phyloP scores from a whole-genome alignment of 2,329 filamentous ascomycete species.

The Dactylellina cionopaga region DNA sequence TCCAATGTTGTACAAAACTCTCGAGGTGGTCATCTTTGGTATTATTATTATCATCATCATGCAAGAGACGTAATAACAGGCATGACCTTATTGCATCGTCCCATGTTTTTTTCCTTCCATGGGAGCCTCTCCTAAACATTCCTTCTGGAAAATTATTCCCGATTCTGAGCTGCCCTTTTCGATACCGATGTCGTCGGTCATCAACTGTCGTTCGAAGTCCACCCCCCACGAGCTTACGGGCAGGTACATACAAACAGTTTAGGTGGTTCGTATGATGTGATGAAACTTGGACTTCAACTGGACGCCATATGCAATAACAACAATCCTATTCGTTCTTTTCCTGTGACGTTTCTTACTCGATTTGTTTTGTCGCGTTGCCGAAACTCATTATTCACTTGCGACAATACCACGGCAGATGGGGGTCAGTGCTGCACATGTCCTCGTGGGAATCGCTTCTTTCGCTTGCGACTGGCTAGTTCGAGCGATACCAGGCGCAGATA shows the following conservation, averaged over 20 bases:
- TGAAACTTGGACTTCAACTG: neutral
- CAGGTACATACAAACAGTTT: too few species aligned
- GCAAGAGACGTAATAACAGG: conserved; percentile 50
- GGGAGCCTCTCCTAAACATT: conserved; percentile 23
- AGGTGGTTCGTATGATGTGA: too few species aligned
- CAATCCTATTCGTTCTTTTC: conserved; percentile 25
- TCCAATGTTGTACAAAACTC: neutral
- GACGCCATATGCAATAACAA: conserved; percentile 17
- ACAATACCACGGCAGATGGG: conserved; percentile 3
- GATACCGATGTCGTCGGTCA: conserved; percentile 8
- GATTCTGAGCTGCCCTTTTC: conserved; percentile 40
- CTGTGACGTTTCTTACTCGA: conserved; percentile 40
- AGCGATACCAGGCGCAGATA: conserved; percentile 30
- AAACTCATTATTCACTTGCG: conserved; percentile 41
- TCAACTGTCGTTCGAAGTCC: conserved; percentile 1
- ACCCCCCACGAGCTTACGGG: conserved; percentile 24
- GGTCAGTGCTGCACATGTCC: conserved; percentile 39
- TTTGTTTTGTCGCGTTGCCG: conserved; percentile 51
- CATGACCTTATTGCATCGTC: conserved; percentile 43
- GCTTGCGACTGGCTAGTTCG: conserved; percentile 51
- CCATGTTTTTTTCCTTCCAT: conserved; percentile 5
- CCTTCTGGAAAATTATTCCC: conserved; percentile 42
- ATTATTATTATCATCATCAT: conserved; percentile 46
- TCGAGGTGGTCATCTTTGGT: too few species aligned
- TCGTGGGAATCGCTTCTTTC: conserved; percentile 52